A percentile compares a stretch with the other conserved stretches of the same genome.
Conservation (phyloP, 441 rosid species). For the Populus tomentosa region DNA sequence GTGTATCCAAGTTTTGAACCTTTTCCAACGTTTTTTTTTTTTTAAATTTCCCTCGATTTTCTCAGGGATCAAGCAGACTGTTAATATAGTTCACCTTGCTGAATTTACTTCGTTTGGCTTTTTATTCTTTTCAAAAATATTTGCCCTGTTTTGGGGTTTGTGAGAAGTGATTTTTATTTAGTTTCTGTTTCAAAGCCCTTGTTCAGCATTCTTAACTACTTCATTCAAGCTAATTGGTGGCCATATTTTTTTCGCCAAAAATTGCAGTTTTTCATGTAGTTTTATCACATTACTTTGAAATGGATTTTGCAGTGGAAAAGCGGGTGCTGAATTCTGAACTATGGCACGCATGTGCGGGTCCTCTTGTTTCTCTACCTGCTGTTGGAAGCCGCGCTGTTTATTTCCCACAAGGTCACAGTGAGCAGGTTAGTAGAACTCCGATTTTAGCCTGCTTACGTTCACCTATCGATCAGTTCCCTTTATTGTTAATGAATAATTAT, state of each 20-base stretch:
- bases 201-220: not conserved
- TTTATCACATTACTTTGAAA: conserved; percentile 2
- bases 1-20: not conserved
- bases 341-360: conserved; percentile 99
- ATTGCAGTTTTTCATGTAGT: not conserved
- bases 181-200: not conserved
- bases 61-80: not conserved
- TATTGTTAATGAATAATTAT: not conserved
- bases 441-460: not conserved
- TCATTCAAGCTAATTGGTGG: conserved; percentile 3
- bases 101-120: not conserved
- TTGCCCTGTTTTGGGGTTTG: not conserved
- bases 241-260: conserved; percentile 1
- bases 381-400: conserved; percentile 97
- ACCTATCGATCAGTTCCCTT: not conserved
- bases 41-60: not conserved
- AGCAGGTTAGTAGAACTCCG: conserved; percentile 63
- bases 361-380: conserved; percentile 96
- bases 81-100: not conserved
- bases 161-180: not conserved
- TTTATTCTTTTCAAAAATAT: not conserved
- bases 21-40: not conserved
- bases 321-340: conserved; percentile 95
- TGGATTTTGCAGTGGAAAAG: conserved; percentile 66
- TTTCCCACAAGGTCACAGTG: conserved; percentile 99